phyloP scores from a whole-genome alignment of 2,329 filamentous ascomycete species.

The Trichophyton mentagrophytes region DNA sequence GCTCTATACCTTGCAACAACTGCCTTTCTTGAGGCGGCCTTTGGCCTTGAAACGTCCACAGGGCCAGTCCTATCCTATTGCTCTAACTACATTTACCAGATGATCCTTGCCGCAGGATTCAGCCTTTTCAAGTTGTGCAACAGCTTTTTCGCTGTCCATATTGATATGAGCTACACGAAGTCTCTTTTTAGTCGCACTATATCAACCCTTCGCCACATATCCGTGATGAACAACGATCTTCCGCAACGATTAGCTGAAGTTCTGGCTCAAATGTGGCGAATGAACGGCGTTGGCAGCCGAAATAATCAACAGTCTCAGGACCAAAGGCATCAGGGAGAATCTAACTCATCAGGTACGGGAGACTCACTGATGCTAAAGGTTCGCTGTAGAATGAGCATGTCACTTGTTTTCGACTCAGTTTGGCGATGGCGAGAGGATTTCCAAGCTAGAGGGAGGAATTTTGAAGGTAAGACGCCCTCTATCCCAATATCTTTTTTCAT shows the following conservation, averaged over 20 bases:
- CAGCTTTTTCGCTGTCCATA: slow-evolving; percentile 47
- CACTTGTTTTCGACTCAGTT: slow-evolving; percentile 53
- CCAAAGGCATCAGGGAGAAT: slow-evolving; percentile 14
- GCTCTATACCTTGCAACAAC: slow-evolving; percentile 35
- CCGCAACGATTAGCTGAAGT: slow-evolving; percentile 53
- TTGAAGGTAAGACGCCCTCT: slow-evolving; percentile 50
- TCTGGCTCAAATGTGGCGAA: slow-evolving; percentile 52
- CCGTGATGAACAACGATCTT: slow-evolving; percentile 50
- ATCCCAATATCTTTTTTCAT: background rate
- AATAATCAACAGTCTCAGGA: background rate
- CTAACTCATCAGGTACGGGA: slow-evolving; percentile 24
- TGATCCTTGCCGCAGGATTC: slow-evolving; percentile 53
- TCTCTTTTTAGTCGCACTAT: slow-evolving; percentile 48
- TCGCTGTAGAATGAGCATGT: slow-evolving; percentile 54
- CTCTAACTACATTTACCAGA: slow-evolving; percentile 53
- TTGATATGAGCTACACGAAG: slow-evolving; percentile 44
- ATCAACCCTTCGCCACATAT: slow-evolving; percentile 46
- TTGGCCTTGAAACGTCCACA: slow-evolving; percentile 33
- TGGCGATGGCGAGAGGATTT: slow-evolving; percentile 56
- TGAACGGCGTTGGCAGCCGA: slow-evolving; percentile 24
- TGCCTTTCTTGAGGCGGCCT: slow-evolving; percentile 35
- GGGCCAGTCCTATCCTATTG: slow-evolving; percentile 41
- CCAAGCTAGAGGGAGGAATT: slow-evolving; percentile 56
- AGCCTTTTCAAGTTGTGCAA: slow-evolving; percentile 54
- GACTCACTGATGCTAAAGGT: slow-evolving; percentile 49